Evolutionary conservation across 2,329 filamentous ascomycete genomes (phyloP), one percentile per base, ranked within the genome.

Genomic region (Hypoxylon sp.): DNA sequence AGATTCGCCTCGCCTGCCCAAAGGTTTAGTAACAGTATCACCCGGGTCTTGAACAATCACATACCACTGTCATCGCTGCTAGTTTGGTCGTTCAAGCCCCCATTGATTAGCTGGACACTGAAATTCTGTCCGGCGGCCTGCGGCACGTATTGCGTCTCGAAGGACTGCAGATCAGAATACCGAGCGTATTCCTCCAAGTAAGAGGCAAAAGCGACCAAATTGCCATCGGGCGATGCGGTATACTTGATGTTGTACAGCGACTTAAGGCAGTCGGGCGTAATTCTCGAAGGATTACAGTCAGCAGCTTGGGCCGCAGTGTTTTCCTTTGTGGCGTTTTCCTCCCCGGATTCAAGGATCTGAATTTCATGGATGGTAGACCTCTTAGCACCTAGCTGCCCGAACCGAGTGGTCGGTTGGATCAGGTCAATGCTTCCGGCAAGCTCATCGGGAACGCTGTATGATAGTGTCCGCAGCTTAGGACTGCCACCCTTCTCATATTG

Each of bases 171-270:
- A 65, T 91, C 87, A 7, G 74, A 74, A 44, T 83, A 80, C 30
- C 85, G 82, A 7, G 83, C 84, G 38, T 84, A 82, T 76, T 87
- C 80, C 36, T 78, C 74, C 0, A 78, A 69, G 64, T 83, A 85
- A 3, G 81, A 82, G 18, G 70, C 70, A 16, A 93, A 87, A n/a
- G 89, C 90, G 52, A 89, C 86, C 61, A 83, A 85, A 60, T 79
- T 90, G 22, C 82, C 87, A 71, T 81, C 86, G 9, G 88, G 85
- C 20, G 76, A 87, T 6, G 85, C 79, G 7, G 90, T 87, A 26
- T 78, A 75, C 7, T 74, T 63, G 24, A 84, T 78, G 2, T 79
- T 78, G 73, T 85, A 85, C 12, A 84, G 70, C 5, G 79, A 76
- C 38, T 78, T 77, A 3, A 85, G 63, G 30, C 83, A 85, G 1